Base-by-base conservation (phyloP, 176 grass and related monocot species). In the Poa pratensis region DNA sequence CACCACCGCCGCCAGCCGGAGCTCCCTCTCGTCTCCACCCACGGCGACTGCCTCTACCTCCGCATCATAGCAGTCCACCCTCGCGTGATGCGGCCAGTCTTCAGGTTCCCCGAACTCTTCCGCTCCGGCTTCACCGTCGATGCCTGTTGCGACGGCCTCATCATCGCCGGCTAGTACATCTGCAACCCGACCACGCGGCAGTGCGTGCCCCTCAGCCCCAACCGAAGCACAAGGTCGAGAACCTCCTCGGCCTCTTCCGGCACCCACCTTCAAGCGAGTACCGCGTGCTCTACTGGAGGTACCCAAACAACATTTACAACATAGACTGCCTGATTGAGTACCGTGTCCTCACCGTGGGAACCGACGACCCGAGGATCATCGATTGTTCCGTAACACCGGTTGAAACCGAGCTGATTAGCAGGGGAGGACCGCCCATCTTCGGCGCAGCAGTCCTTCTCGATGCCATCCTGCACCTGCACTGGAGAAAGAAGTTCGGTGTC, bases 191-290 rank as follows among this genome's bases (percentile, higher is more conserved):
- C 20, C 68, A 71, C 68, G 20, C 68, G 20, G 0, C 19, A 71
- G 37, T 43, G 9, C 4, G 67, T 19, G 19, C 0, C 0, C 19
- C 3, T 70, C 4, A 6, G 34, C 32, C 1, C 18, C 3, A 37
- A 69, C 32, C 1, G 0, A 69, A 69, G 8, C 18, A 0, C 3
- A 0, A 2, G 3, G 2, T 69, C 11, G 34, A 5, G 0, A 20
- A n/a, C 1, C 0, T 23, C 20, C 10, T 19, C 20, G 7, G 42
- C 42, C 67, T 70, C 18, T 70, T 22, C 67, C 67, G 67, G 2
- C 67, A 70, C 37, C 67, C 42, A 22, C 37, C 67, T 42, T 70
- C 67, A 5, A 35, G 67, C 19, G 67, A 40, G 67, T 42, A 42
- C 67, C 67, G 67, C 0, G 67, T 70, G 9, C 35, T 70, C 0